These are phyloP conservation scores for Lactifluus volemus DNA, from an alignment of 768 basidiomycete species.

Conservation along the genomic window DNA sequence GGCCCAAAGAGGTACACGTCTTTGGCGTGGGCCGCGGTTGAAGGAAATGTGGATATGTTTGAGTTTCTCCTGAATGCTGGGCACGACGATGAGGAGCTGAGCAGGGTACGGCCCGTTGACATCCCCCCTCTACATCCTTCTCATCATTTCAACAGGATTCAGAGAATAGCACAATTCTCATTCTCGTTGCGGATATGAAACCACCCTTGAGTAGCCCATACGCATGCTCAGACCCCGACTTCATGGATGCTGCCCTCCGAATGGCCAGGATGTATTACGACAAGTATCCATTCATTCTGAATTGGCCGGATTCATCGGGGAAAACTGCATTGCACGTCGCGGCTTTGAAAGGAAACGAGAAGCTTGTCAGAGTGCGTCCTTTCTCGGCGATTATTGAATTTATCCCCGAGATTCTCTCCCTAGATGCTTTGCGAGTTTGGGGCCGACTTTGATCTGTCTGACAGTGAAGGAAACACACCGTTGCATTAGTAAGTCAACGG, in stretches of 20 bases:
- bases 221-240: conserved; percentile 45
- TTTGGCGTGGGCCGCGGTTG: conserved; percentile 83
- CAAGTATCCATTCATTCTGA: conserved; percentile 76
- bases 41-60: conserved; percentile 88
- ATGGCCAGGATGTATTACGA: conserved; percentile 87
- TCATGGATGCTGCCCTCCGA: conserved; percentile 62
- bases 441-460: conserved; percentile 83
- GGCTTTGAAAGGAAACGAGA: conserved; percentile 81
- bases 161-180: conserved; percentile 89
- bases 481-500: conserved; percentile 71
- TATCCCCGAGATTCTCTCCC: conserved; percentile 15
- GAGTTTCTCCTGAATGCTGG: conserved; percentile 80
- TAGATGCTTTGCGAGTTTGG: conserved; percentile 89
- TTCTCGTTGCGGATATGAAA: conserved; percentile 81
- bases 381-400: conserved; percentile 7
- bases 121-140: not conserved
- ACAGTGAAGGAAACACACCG: conserved; percentile 87
- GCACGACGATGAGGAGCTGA: conserved; percentile 91
- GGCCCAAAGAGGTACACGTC: conserved; percentile 71
- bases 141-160: conserved; percentile 50
- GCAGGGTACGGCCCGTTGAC: conserved; percentile 51
- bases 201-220: conserved; percentile 42
- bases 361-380: conserved; percentile 67
- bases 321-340: conserved; percentile 89
- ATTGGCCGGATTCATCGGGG: conserved; percentile 88